These are phyloP conservation scores for Mycoemilia scoparia DNA, from an alignment of 192 early-diverging fungal species.

Conservation along the genomic window DNA sequence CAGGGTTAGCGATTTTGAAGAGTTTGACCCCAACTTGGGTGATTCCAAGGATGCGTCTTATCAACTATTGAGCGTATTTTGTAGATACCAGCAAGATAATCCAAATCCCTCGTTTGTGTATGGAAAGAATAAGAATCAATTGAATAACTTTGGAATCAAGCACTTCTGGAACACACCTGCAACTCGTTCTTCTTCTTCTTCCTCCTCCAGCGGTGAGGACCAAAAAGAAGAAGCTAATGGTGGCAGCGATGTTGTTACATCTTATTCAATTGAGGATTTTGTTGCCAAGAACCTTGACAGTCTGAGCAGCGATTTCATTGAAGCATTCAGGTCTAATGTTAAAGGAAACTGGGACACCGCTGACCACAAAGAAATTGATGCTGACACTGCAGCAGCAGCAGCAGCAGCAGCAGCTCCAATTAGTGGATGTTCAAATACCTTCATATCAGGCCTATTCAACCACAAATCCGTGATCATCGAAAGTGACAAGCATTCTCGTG, in stretches of 20 bases:
- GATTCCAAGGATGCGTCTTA: conserved; percentile 22
- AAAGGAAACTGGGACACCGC: too few species aligned
- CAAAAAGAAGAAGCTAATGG: too few species aligned
- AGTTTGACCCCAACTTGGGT: conserved; percentile 15
- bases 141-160: conserved; percentile 22
- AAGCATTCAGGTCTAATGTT: conserved; percentile 59
- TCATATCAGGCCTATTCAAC: conserved; percentile 60
- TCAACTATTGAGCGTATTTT: conserved; percentile 28
- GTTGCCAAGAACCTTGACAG: conserved; percentile 59
- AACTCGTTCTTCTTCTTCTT: too few species aligned
- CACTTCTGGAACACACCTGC: conserved; percentile 33
- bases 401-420: too few species aligned
- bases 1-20: too few species aligned
- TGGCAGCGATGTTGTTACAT: too few species aligned
- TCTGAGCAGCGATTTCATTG: conserved; percentile 68
- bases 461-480: conserved; percentile 55
- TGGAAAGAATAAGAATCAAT: conserved; percentile 29
- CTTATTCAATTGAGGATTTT: conserved; percentile 69
- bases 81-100: conserved; percentile 23
- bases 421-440: too few species aligned
- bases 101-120: conserved; percentile 16
- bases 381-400: too few species aligned
- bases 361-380: conserved; percentile 34
- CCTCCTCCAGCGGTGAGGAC: too few species aligned
- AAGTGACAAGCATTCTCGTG: conserved; percentile 49